A percentile compares a stretch with the other conserved stretches of the same genome.
Evolutionary conservation across 768 basidiomycete species (phyloP).

Genomic region (Calocybe cyanea): DNA sequence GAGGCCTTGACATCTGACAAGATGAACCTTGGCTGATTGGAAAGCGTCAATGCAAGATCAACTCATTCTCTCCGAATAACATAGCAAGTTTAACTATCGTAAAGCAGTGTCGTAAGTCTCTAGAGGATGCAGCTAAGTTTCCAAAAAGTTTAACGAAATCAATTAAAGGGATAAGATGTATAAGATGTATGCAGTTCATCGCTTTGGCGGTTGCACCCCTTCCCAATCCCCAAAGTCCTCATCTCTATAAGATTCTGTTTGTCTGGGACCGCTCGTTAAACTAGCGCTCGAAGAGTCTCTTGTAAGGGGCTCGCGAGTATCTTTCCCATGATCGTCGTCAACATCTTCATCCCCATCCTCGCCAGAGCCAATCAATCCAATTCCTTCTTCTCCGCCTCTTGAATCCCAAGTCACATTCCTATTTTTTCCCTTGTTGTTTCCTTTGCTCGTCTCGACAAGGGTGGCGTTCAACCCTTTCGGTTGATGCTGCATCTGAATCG

Average conservation of each 20-base stretch:
- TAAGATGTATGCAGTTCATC: conserved; percentile 1
- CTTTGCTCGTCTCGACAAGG: conserved; percentile 8
- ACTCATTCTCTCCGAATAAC: too few species aligned
- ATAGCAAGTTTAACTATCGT: too few species aligned
- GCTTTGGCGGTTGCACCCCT: conserved; percentile 8
- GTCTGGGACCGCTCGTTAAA: neutral
- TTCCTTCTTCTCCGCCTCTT: conserved; percentile 31
- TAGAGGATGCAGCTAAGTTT: too few species aligned
- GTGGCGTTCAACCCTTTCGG: conserved; percentile 15
- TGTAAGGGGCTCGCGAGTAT: conserved; percentile 4
- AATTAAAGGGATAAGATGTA: neutral
- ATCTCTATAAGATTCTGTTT: conserved; percentile 2
- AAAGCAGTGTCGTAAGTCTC: too few species aligned
- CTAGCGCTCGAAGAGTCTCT: neutral
- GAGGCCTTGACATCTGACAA: too few species aligned
- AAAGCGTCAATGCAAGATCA: too few species aligned
- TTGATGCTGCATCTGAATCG: conserved; percentile 23
- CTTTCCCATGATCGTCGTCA: neutral
- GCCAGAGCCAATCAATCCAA: conserved; percentile 35
- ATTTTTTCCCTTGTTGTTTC: conserved; percentile 2
- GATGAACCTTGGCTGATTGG: too few species aligned
- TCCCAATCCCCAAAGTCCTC: conserved; percentile 17
- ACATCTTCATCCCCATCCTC: conserved; percentile 28
- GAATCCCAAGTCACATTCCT: conserved; percentile 9
- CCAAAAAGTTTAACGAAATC: too few species aligned